Evolutionary conservation across 2,329 filamentous ascomycete genomes (phyloP), one percentile per base, ranked within the genome.

Genomic region (Graphilbum ipis-grandicollis): DNA sequence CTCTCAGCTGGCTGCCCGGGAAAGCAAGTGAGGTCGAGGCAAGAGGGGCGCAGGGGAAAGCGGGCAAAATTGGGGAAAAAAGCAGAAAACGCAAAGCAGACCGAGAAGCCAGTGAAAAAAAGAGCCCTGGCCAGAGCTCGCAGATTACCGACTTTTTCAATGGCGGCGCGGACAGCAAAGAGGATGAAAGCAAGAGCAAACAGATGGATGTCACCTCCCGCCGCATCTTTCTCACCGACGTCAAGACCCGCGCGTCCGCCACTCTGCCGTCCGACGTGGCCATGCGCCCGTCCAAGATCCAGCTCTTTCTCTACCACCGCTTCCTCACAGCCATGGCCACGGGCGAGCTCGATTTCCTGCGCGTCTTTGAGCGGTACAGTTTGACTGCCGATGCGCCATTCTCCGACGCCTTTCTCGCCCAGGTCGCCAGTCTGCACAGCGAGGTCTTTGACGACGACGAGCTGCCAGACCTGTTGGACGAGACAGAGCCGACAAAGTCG

Each of bases 221-320:
- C n/a, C 8, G 53, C 49, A 51, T 71, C n/a, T 94, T 92, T 53
- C 60, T 98, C 34, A 76, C 75, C 0, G 90, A 98, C 47, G 73
- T 93, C 44, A 98, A 98, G 56, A 96, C 88, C 0, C 71, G 86
- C 15, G 66, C 65, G 1, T 71, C 68, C 4, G 61, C 58, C n/a
- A 67, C 65, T 3, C 51, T 82, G 3, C 82, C 85, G 2, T 64
- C 69, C 1, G 71, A 73, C 18, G 60, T 71, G 1, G 70, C 75
- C 1, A 65, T 83, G 32, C 71, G 79, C 10, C 82, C 83, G 0
- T 82, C 85, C 1, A 73, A 78, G 47, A 77, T 94, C 41, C 90
- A 98, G 52, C 63, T 96, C 1, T 85, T 92, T 56, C 62, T 96
- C 0, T 98, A 96, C 51, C 85, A 88, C 45, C 75, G 76, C 19